Evolutionary conservation across 306 rosid genomes (phyloP).

Genomic region (Herpetospermum pedunculosum): DNA sequence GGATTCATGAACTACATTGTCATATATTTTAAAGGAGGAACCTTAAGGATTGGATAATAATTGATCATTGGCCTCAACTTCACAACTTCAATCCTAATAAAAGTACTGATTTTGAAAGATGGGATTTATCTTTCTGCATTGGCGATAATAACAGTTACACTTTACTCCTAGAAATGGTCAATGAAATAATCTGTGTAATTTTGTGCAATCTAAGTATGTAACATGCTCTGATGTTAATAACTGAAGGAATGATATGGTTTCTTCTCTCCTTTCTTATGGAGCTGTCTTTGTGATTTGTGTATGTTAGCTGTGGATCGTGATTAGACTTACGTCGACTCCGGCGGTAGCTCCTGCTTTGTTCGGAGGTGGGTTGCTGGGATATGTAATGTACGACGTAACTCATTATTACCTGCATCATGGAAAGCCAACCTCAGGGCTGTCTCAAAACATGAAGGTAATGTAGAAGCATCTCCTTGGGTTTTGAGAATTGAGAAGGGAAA

Average conservation of each 20-base stretch:
- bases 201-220: neutral
- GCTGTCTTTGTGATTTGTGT: neutral
- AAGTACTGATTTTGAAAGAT: neutral
- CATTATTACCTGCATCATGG: conserved; percentile 33
- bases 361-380: conserved; percentile 25
- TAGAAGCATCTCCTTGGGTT: neutral
- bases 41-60: neutral
- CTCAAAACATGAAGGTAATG: conserved; percentile 18
- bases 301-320: conserved; percentile 17
- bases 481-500: neutral
- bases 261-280: neutral
- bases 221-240: neutral
- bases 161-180: neutral
- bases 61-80: neutral
- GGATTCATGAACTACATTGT: neutral
- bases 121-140: neutral
- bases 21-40: neutral
- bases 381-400: conserved; percentile 24
- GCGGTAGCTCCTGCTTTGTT: conserved; percentile 20
- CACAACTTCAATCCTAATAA: neutral
- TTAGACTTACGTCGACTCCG: conserved; percentile 17
- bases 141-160: neutral
- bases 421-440: conserved; percentile 20
- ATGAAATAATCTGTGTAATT: neutral
- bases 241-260: neutral